Base-by-base conservation (phyloP, 2,329 filamentous ascomycete species). In the Fusarium fujikuroi region DNA sequence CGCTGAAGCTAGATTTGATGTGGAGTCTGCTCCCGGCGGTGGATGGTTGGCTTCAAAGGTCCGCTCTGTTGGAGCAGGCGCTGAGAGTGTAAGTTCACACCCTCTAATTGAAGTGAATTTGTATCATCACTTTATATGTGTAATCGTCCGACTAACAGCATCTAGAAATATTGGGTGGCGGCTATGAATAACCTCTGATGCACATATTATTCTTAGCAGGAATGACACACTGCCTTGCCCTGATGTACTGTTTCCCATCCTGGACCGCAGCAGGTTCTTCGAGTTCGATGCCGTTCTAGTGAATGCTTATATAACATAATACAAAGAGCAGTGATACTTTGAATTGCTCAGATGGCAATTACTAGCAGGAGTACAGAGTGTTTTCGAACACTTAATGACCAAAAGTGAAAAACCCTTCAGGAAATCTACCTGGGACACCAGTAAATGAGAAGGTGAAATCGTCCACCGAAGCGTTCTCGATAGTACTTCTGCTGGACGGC, bases 171-270 rank as follows among this genome's bases (percentile, higher is more conserved):
- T 2, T 43, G 40, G 40, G 40, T 43, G 0, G 15, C 15, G 0
- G 40, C n/a, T 3, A 23, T 43, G 40, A 23, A 43, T 0, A 43
- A 16, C 5, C 7, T 43, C 15, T 23, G 0, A 42, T 23, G 0
- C 21, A 23, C 3, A 40, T 40, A n/a, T 6, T 14, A 12, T 21
- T 39, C 18, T 39, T 21, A 11, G 10, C 3, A 21, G 18, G 6
- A 39, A 39, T 39, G 37, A 39, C 19, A 39, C 10, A 39, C 19
- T 39, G 14, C 2, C 37, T 21, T 39, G 10, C 3, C 19, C 37
- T 11, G 19, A 40, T 21, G 11, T 14, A 40, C 37, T 40, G 37
- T 40, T 40, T 40, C 7, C 37, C 37, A 21, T 40, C 37, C 19
- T 40, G 19, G 19, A 39, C 19, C 7, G 11, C 15, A 16, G 34